Evolutionary conservation across 345 rosid genomes (phyloP).

Genomic region (Syzygium grande): DNA sequence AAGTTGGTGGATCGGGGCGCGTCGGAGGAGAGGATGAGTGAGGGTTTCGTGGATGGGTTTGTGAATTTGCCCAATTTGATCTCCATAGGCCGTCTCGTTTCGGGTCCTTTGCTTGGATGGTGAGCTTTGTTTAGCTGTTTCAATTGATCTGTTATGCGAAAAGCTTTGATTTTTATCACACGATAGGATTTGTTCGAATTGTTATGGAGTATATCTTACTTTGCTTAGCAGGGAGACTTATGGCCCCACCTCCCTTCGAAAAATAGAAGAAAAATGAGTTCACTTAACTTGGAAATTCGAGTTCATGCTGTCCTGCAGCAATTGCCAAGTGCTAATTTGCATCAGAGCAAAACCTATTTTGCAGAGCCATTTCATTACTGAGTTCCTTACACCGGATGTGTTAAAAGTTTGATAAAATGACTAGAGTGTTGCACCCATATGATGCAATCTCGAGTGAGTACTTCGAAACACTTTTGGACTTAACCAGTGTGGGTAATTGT

Average conservation of each 20-base stretch:
- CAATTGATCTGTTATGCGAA: neutral
- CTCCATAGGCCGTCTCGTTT: constrained; percentile 63
- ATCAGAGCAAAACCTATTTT: neutral
- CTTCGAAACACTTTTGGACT: neutral
- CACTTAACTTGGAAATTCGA: neutral
- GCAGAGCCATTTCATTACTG: neutral
- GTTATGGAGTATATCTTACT: neutral
- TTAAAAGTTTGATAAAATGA: neutral
- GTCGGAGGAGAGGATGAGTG: constrained; percentile 8
- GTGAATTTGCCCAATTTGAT: constrained; percentile 76
- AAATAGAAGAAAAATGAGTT: neutral
- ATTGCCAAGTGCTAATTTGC: neutral
- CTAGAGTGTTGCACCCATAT: neutral
- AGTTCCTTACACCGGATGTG: neutral
- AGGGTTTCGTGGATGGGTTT: constrained; percentile 36
- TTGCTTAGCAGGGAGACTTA: neutral
- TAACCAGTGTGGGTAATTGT: neutral
- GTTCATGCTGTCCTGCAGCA: neutral
- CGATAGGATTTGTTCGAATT: neutral
- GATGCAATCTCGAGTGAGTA: neutral
- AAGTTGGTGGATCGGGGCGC: constrained; percentile 5
- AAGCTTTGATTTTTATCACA: neutral
- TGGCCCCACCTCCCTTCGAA: neutral
- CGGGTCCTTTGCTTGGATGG: constrained; percentile 94
- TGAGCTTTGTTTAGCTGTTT: constrained; percentile 5